Base-by-base conservation (phyloP, 2,329 filamentous ascomycete species). In the Cytospora leucostoma region DNA sequence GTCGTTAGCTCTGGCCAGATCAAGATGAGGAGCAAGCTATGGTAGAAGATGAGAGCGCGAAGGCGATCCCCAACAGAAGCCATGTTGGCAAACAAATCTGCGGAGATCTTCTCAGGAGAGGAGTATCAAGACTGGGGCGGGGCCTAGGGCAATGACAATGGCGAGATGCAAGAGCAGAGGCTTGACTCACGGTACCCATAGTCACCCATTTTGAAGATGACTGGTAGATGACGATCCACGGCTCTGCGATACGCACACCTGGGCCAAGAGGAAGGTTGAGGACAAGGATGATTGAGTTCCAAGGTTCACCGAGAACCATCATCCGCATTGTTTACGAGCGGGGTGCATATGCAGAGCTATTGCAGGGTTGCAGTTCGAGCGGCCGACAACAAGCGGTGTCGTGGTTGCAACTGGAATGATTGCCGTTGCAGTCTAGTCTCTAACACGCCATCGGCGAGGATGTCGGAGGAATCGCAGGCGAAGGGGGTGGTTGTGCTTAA, bases 121-220 rank as follows among this genome's bases (percentile, higher is more conserved):
- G 13, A 12, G 4, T 12, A 15, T 17, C 38, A 8, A 6, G 6
- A 6, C 15, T 34, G 47, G 32, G 15, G 12, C 3, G 7, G 2
- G 33, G 17, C 11, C 21, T 27, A 27, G 27, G 44, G 40, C 1
- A 8, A 52, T 15, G 27, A 19, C 11, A 32, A 38, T 13, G 17
- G 15, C 11, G 12, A 15, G 21, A 47, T 15, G 4, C 2, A 7
- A 32, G 33, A 35, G 21, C 6, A 10, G 15, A 51, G 17, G 12
- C 10, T 4, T 6, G 10, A 61, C 59, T 61, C 33, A 61, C 58
- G n/a, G n/a, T 15, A 47, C 38, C 59, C 40, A 35, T 55, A 61
- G 35, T 61, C 51, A 17, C 51, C 59, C 59, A 61, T 61, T 7
- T 50, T 50, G 10, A 56, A 32, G 19, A 21, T 50, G 32, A 55